These are phyloP conservation scores for Neoscytalidium dimidiatum DNA, from an alignment of 2,329 filamentous ascomycete genomes.

Conservation along the genomic window DNA sequence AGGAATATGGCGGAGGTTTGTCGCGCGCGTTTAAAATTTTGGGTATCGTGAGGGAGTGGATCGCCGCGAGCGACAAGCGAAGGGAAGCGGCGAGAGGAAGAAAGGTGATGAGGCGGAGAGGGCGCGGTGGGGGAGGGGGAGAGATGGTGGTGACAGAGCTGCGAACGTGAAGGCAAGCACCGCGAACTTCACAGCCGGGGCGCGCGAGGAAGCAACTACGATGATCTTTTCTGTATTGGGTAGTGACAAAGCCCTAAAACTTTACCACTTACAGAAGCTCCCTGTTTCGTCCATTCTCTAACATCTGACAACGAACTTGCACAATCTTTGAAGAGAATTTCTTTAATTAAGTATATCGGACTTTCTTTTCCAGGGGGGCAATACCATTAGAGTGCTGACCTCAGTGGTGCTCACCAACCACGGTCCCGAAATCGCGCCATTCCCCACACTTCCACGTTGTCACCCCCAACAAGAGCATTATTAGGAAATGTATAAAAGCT, in stretches of 20 bases:
- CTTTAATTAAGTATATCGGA: no score
- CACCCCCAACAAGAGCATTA: no score
- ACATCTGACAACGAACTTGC: no score
- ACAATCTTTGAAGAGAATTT: no score
- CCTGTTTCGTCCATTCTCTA: no score
- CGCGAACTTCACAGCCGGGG: constrained; percentile 16
- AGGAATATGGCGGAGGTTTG: background rate
- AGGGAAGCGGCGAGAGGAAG: background rate
- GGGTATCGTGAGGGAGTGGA: background rate
- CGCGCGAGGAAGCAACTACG: constrained; percentile 37
- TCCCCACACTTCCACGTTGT: no score
- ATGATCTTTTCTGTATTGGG: background rate
- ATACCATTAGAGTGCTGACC: no score
- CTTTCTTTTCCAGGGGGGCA: no score
- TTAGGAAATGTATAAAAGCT: background rate
- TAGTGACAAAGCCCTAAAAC: background rate
- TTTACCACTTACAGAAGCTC: background rate
- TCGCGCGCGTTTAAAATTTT: background rate
- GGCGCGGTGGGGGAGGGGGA: background rate
- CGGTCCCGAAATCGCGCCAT: no score
- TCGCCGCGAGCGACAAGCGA: constrained; percentile 10
- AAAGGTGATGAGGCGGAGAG: background rate
- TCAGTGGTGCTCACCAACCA: no score
- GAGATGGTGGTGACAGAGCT: constrained; percentile 2
- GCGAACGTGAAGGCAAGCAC: constrained; percentile 57